Evolutionary conservation across 768 basidiomycete genomes (phyloP).

Genomic region (Lanmaoa pseudosensibilis): DNA sequence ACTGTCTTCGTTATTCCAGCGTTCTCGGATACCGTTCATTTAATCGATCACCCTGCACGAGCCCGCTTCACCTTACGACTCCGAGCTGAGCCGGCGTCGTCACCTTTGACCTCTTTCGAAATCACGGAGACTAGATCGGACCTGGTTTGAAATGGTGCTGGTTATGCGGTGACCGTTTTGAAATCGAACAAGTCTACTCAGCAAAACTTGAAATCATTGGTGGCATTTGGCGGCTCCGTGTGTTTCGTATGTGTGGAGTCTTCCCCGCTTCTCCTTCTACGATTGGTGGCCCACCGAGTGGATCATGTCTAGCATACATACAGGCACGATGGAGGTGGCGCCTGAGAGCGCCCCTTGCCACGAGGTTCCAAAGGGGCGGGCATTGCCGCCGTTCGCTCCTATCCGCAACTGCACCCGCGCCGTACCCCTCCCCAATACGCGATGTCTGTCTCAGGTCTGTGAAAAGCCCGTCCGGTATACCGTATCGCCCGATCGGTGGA

Average conservation of each 20-base stretch:
- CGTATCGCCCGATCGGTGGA: not conserved
- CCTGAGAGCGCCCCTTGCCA: not conserved
- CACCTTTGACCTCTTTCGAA: conserved; percentile 7
- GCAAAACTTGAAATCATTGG: no score
- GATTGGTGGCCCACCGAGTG: not conserved
- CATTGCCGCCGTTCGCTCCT: not conserved
- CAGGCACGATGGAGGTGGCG: not conserved
- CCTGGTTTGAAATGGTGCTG: no score
- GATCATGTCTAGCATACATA: no score
- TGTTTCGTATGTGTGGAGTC: no score
- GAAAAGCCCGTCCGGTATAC: not conserved
- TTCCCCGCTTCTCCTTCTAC: not conserved
- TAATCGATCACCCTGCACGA: conserved; percentile 22
- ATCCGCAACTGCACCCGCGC: not conserved
- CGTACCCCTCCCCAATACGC: conserved; percentile 1
- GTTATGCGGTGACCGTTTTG: no score
- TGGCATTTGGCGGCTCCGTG: no score
- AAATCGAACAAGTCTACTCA: no score
- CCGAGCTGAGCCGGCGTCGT: conserved; percentile 17
- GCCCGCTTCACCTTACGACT: conserved; percentile 14
- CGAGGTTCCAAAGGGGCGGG: not conserved
- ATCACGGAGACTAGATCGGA: not conserved
- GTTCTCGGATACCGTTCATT: conserved; percentile 24
- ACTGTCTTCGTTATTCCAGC: conserved; percentile 27
- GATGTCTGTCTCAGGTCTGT: conserved; percentile 8